A percentile compares a stretch with the other conserved stretches of the same genome.
phyloP scores from a whole-genome alignment of 768 basidiomycete species.

The Hericium alpestre region DNA sequence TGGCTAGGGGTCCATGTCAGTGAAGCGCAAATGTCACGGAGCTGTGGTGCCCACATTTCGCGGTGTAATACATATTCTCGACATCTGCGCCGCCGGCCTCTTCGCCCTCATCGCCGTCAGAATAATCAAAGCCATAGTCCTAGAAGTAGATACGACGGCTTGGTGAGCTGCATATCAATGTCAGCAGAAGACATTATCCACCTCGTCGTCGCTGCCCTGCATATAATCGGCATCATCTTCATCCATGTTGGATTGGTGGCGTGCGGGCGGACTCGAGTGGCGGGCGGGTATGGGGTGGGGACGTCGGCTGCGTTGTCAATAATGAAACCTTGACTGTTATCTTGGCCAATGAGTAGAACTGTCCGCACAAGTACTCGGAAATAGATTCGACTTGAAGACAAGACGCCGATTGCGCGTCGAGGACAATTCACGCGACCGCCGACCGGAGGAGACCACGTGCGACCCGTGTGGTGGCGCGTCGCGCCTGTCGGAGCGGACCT shows the following conservation, averaged over 20 bases:
- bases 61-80: conserved; percentile 97
- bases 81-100: conserved; percentile 78
- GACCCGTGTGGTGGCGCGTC: not conserved
- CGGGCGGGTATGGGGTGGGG: no score
- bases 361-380: no score
- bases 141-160: conserved; percentile 19
- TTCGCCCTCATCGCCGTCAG: conserved; percentile 77
- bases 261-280: not conserved
- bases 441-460: not conserved
- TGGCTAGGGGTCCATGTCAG: conserved; percentile 39
- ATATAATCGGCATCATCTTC: conserved; percentile 93
- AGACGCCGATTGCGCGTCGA: not conserved
- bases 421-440: not conserved
- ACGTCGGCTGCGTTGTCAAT: no score
- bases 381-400: no score
- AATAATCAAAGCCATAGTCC: conserved; percentile 97
- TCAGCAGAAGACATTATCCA: conserved; percentile 19
- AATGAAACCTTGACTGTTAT: no score
- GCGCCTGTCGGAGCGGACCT: not conserved
- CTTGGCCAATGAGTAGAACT: no score
- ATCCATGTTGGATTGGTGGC: conserved; percentile 51
- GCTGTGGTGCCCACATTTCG: conserved; percentile 61
- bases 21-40: not conserved
- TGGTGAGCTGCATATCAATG: not conserved
- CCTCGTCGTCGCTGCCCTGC: conserved; percentile 83